Conservation (phyloP, 2,329 filamentous ascomycete genomes). For the Xylariaceae sp. region DNA sequence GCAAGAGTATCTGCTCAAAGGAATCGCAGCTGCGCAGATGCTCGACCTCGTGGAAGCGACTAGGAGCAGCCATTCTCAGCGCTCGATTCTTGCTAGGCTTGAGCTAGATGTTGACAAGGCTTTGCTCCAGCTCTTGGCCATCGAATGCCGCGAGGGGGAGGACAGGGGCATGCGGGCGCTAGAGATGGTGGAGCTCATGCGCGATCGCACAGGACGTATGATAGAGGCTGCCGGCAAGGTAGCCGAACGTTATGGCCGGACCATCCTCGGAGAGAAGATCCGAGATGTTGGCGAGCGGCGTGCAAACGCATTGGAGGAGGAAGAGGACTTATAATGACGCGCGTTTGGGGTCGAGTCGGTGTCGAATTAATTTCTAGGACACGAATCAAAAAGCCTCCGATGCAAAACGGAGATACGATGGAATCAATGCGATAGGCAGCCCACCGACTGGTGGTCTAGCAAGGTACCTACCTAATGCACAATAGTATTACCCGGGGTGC, state of each 20-base stretch:
- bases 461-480: neutral
- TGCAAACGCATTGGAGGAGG: conserved; percentile 40
- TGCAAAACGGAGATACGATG: no score
- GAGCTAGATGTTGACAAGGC: conserved; percentile 87
- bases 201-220: conserved; percentile 81
- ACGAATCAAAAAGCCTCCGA: no score
- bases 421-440: neutral
- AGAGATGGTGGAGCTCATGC: conserved; percentile 83
- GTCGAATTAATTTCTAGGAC: neutral
- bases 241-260: conserved; percentile 75
- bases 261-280: conserved; percentile 85
- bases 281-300: conserved; percentile 72
- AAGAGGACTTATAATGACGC: conserved; percentile 18
- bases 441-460: neutral
- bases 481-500: neutral
- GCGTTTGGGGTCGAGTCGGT: conserved; percentile 3
- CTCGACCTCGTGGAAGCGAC: conserved; percentile 68
- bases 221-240: conserved; percentile 86
- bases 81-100: conserved; percentile 60
- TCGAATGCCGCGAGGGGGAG: conserved; percentile 88
- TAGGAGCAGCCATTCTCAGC: conserved; percentile 58
- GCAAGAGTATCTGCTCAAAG: conserved; percentile 73
- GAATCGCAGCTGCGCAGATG: conserved; percentile 66
- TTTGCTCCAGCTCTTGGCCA: conserved; percentile 78
- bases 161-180: conserved; percentile 91